Conservation (phyloP, 1,284 basidiomycete genomes). For the Papiliotrema nemorosa region DNA sequence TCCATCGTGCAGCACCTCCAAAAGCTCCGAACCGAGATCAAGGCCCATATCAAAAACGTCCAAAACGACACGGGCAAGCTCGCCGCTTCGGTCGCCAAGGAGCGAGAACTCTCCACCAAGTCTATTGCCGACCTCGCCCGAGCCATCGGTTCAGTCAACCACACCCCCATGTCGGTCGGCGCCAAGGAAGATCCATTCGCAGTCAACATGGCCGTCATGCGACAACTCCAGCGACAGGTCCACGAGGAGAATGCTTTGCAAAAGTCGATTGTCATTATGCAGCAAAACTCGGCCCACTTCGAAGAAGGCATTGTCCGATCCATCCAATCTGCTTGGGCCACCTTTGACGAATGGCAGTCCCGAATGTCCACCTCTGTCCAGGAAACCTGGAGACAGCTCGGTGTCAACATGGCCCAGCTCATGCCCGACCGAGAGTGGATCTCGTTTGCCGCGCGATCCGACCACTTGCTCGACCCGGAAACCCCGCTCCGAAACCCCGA, state of each 20-base stretch:
- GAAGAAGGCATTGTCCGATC: constrained; percentile 95
- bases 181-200: constrained; percentile 80
- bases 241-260: constrained; percentile 97
- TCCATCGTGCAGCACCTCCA: constrained; percentile 97
- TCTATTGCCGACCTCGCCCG: constrained; percentile 84
- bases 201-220: constrained; percentile 73
- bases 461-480: constrained; percentile 95
- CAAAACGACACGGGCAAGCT: constrained; percentile 97
- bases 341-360: constrained; percentile 94
- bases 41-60: constrained; percentile 96
- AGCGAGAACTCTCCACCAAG: constrained; percentile 84
- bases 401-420: constrained; percentile 74
- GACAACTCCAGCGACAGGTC: constrained; percentile 77
- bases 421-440: constrained; percentile 96
- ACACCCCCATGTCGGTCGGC: constrained; percentile 84
- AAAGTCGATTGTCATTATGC: constrained; percentile 98
- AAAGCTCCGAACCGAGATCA: constrained; percentile 90
- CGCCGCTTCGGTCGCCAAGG: constrained; percentile 83
- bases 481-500: constrained; percentile 82
- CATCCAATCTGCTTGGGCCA: constrained; percentile 94
- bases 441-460: constrained; percentile 86
- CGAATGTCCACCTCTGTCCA: constrained; percentile 77
- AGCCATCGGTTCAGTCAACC: constrained; percentile 86
- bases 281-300: constrained; percentile 95
- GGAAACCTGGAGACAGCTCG: constrained; percentile 73